Conservation (phyloP, 148 eudicot species). For the Cornus kousa region DNA sequence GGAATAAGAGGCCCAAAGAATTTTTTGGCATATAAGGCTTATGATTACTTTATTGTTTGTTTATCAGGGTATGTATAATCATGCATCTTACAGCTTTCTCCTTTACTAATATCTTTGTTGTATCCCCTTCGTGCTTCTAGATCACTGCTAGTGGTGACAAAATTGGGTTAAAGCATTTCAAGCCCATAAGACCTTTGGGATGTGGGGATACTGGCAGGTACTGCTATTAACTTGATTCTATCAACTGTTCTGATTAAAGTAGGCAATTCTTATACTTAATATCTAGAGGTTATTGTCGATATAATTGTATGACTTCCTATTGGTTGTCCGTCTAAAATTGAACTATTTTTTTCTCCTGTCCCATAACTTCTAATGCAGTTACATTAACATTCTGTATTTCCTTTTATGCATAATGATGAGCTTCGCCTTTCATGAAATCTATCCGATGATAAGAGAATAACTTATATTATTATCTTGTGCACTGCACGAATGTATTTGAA, state of each 20-base stretch:
- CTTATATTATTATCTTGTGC: no score
- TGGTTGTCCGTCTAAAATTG: no score
- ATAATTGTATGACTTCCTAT: background rate
- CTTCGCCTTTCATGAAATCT: no score
- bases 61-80: background rate
- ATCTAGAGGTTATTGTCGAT: background rate
- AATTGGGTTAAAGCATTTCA: slow-evolving; percentile 82
- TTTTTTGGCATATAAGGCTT: no score
- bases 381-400: background rate
- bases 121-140: slow-evolving; percentile 30
- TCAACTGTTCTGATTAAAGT: background rate
- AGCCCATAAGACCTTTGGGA: slow-evolving; percentile 92
- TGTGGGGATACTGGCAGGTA: slow-evolving; percentile 99
- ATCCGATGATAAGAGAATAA: no score
- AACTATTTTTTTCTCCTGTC: no score
- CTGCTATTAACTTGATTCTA: slow-evolving; percentile 6
- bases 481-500: no score
- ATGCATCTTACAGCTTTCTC: slow-evolving; percentile 8
- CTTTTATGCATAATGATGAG: no score
- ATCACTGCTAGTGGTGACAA: slow-evolving; percentile 62
- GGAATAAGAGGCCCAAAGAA: no score
- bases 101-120: slow-evolving; percentile 9
- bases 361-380: background rate
- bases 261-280: background rate
- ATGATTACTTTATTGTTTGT: background rate